Base-by-base conservation (phyloP, 2,329 filamentous ascomycete genomes). In the Paracorniculantispora psalliotae region DNA sequence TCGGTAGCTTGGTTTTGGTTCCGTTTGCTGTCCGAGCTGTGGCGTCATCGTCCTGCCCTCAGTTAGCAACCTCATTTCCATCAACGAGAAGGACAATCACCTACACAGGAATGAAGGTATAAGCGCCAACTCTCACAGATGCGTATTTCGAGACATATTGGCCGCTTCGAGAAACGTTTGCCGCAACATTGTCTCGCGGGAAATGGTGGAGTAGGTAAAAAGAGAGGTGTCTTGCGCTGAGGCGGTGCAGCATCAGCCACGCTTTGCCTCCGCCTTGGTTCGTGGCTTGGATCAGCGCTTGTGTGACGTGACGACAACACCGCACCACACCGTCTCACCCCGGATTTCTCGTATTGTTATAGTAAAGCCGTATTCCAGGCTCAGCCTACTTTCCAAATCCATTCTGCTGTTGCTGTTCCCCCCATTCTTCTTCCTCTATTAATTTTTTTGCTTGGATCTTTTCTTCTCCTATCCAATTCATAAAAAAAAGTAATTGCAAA, bases 161-260 rank as follows among this genome's bases (percentile, higher is more conserved):
- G 13, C 17, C 30, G n/a, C 17, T 37, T 26, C 10, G 39, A 47
- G 17, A 47, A 55, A 9, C 52, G n/a, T 54, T 44, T 17, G 6
- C 37, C 39, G 12, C 10, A n/a, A n/a, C n/a, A 35, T 23, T n/a
- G 9, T 54, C 51, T 44, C 7, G 51, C 37, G 37, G 26, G 26
- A 54, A 54, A 33, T 23, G 51, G 51, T 25, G 51, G 37, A 44
- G n/a, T n/a, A 25, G 19, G 33, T 17, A 43, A 7, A n/a, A 17
- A 43, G 39, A 37, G 30, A 46, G 19, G 26, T 46, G 50, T 33
- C 19, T 21, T 39, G 15, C 44, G 30, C 0, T 49, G 55, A 50
- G 55, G 55, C 55, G 55, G 55, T 57, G 55, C 55, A 50, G 37
- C 33, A n/a, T 25, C 46, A 46, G 54, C 54, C 54, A 50, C 54